A percentile compares a stretch with the other conserved stretches of the same genome.
Conservation (phyloP, 2,329 filamentous ascomycete genomes). For the Lomentospora prolificans region DNA sequence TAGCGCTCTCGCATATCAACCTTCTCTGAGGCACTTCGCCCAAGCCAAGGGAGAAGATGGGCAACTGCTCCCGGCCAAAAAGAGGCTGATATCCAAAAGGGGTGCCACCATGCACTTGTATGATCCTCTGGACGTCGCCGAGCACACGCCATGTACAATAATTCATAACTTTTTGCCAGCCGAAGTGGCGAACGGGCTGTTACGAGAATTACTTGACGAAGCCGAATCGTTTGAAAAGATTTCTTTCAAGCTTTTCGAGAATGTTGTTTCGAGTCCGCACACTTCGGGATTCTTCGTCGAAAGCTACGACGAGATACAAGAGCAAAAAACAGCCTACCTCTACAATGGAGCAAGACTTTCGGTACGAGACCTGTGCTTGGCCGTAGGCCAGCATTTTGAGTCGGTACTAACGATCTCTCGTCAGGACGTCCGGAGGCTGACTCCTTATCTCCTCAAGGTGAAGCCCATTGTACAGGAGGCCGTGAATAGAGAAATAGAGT, state of each 20-base stretch:
- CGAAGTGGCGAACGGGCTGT: constrained; percentile 60
- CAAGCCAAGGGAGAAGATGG: constrained; percentile 9
- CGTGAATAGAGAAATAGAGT: constrained; percentile 69
- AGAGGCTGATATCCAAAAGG: constrained; percentile 55
- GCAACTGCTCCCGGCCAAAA: constrained; percentile 23
- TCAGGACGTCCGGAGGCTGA: constrained; percentile 67
- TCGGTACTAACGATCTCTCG: background rate
- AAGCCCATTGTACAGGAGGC: constrained; percentile 59
- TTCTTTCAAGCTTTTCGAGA: constrained; percentile 81
- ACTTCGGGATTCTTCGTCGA: constrained; percentile 78
- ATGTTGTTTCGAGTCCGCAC: constrained; percentile 75
- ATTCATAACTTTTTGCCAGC: constrained; percentile 80
- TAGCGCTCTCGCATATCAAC: constrained; percentile 44
- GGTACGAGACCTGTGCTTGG: constrained; percentile 29
- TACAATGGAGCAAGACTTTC: constrained; percentile 74
- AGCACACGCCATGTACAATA: constrained; percentile 81
- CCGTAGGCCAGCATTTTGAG: too few relatives aligned
- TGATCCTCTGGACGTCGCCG: constrained; percentile 68
- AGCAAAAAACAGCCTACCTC: constrained; percentile 69
- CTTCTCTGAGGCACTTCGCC: constrained; percentile 49
- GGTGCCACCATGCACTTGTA: constrained; percentile 79
- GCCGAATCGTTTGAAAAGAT: constrained; percentile 58
- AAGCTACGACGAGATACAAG: constrained; percentile 55
- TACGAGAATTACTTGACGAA: constrained; percentile 68
- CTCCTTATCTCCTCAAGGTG: constrained; percentile 62